Conservation (phyloP, 108 stramenopile genomes). For the Parmales sp. region DNA sequence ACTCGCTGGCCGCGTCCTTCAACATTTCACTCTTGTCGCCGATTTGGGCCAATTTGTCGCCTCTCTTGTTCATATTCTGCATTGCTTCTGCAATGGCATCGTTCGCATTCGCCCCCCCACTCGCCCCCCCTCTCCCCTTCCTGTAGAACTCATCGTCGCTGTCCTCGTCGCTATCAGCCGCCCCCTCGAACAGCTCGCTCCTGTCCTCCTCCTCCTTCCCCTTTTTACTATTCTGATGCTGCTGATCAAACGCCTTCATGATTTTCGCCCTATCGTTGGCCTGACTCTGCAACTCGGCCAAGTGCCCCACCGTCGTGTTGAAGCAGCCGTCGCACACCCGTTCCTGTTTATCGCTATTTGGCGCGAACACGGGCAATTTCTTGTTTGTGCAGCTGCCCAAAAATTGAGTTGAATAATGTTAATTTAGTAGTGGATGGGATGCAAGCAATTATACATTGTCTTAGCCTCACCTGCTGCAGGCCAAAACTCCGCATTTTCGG, state of each 20-base stretch:
- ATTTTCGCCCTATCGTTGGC: background rate
- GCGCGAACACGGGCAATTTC: background rate
- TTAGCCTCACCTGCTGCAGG: too few relatives aligned
- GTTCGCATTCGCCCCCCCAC: background rate
- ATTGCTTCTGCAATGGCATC: background rate
- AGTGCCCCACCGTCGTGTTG: background rate
- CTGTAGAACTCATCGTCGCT: background rate
- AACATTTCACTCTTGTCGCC: background rate
- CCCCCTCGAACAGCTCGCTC: background rate
- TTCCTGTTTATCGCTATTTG: background rate
- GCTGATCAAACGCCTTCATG: background rate
- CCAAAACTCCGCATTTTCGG: background rate
- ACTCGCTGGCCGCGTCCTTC: constrained; percentile 9
- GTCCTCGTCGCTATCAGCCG: background rate
- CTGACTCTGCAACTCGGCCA: background rate
- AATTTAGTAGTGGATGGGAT: too few relatives aligned
- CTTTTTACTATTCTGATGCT: too few relatives aligned
- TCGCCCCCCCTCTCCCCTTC: background rate
- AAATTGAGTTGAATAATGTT: too few relatives aligned
- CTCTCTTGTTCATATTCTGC: background rate
- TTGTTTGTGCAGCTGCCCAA: background rate
- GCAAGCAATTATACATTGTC: too few relatives aligned
- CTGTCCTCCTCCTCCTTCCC: background rate
- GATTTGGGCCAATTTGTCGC: background rate
- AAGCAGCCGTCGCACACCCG: constrained; percentile 4